Evolutionary conservation across 1,284 basidiomycete species (phyloP), one percentile per base, ranked within the genome.

Genomic region (Naganishia albida): DNA sequence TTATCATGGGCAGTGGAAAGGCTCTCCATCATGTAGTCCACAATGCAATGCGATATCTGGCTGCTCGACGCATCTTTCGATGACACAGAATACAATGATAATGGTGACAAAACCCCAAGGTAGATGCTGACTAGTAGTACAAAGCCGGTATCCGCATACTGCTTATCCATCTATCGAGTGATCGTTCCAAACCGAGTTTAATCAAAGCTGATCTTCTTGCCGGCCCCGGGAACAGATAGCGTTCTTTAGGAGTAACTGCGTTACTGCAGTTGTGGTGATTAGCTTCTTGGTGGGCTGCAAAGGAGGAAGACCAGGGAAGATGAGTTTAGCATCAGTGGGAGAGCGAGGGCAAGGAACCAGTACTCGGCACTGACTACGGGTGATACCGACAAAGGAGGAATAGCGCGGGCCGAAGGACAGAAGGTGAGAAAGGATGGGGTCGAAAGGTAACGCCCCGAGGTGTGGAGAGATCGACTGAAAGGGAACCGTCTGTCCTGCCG

Each of bases 121-220:
- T 20, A n/a, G 51, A 53, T 30, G 51, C 34, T 39, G 51, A 34
- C 51, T 53, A 38, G 51, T 53, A 53, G 34, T 53, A 53, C 51
- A 53, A 53, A 39, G 51, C 51, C 18, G 51, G 34, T 34, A 34
- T 20, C 38, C 34, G 34, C 51, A 34, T 25, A 13, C 10, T 38
- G 34, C 51, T 38, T 20, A 39, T 34, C 51, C 39, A 39, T 53
- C 51, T 53, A 53, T 53, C 15, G 18, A 39, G 34, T 51, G 20
- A 26, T 26, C 38, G 23, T 25, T 46, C 54, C 15, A 57, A 28
- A 26, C 51, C 46, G 20, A 55, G 53, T 65, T 70, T 82, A 83
- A 74, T 82, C 82, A 76, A 94, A 95, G 20, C 86, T 89, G 67
- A 84, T 87, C 83, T 93, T 95, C 80, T 84, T 88, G 71, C 93